Evolutionary conservation across 2,329 filamentous ascomycete genomes (phyloP).

Genomic region (Colletotrichum musicola): DNA sequence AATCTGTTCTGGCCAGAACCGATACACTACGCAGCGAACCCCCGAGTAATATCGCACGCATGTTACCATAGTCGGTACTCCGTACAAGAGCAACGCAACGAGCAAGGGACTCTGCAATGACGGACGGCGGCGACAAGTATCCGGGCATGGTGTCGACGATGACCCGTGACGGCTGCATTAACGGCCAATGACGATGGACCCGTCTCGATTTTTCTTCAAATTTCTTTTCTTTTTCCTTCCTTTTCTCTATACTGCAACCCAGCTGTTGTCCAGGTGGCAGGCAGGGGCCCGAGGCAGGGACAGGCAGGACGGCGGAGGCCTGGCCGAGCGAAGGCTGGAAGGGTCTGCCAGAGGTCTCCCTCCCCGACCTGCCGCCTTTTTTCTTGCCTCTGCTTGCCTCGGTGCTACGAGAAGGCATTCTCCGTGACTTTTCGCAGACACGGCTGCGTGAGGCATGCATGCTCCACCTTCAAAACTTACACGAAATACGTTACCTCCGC

Average conservation of each 20-base stretch:
- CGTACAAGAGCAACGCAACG: not conserved
- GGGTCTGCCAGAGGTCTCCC: not conserved
- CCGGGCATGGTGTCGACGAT: slow-evolving; percentile 1
- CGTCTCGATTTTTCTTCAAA: slow-evolving; percentile 21
- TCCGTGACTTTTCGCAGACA: too few species aligned
- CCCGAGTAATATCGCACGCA: not conserved
- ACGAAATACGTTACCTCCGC: too few species aligned
- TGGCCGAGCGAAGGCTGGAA: not conserved
- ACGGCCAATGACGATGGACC: not conserved
- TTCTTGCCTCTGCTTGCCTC: too few species aligned
- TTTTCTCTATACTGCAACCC: slow-evolving; percentile 15
- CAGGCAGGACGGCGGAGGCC: not conserved
- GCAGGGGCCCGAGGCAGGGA: not conserved
- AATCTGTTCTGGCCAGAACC: not conserved
- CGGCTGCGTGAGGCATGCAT: too few species aligned
- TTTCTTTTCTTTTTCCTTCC: slow-evolving; percentile 20
- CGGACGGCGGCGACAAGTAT: not conserved
- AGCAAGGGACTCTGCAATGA: not conserved
- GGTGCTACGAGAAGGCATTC: too few species aligned
- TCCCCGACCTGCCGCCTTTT: too few species aligned
- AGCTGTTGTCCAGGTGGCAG: slow-evolving; percentile 24
- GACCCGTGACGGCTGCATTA: not conserved
- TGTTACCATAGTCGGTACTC: not conserved
- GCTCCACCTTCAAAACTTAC: too few species aligned
- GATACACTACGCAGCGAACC: slow-evolving; percentile 1